phyloP scores from a whole-genome alignment of 768 basidiomycete genomes.

The Boletus reticuloceps region DNA sequence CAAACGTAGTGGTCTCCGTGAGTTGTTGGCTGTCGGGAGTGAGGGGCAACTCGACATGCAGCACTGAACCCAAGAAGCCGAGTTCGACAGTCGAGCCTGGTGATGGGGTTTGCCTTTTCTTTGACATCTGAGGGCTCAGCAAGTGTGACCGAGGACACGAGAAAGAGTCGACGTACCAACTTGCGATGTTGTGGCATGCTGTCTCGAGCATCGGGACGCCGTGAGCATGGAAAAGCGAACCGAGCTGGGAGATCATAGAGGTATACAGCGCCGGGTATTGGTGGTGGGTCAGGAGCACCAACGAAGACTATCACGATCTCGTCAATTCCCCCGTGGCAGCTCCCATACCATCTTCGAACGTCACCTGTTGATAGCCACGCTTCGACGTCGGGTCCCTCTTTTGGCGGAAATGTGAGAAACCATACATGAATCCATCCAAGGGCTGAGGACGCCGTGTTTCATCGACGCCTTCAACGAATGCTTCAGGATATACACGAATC shows the following conservation, averaged over 20 bases:
- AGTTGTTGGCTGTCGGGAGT: conserved; percentile 72
- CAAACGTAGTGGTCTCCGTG: conserved; percentile 48
- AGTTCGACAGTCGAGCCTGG: conserved; percentile 71
- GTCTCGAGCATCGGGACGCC: conserved; percentile 81
- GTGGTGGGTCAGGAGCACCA: conserved; percentile 79
- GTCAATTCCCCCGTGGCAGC: not conserved
- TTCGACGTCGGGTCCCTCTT: conserved; percentile 60
- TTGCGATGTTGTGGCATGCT: conserved; percentile 81
- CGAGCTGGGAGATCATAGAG: conserved; percentile 61
- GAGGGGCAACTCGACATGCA: conserved; percentile 71
- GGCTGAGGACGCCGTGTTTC: conserved; percentile 35
- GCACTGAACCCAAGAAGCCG: conserved; percentile 76
- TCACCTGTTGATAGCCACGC: conserved; percentile 79
- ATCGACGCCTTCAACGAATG: conserved; percentile 6
- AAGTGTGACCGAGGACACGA: not conserved
- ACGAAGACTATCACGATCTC: conserved; percentile 30
- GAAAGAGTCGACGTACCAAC: conserved; percentile 56
- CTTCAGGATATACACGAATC: conserved; percentile 51
- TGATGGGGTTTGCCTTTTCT: conserved; percentile 70
- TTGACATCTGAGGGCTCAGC: conserved; percentile 34
- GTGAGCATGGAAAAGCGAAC: conserved; percentile 69
- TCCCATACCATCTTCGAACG: not conserved
- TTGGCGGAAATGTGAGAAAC: conserved; percentile 77
- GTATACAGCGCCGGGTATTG: conserved; percentile 84
- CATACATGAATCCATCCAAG: conserved; percentile 70